Base-by-base conservation (phyloP, 2,329 filamentous ascomycete species). In the Trichoderma sp. region DNA sequence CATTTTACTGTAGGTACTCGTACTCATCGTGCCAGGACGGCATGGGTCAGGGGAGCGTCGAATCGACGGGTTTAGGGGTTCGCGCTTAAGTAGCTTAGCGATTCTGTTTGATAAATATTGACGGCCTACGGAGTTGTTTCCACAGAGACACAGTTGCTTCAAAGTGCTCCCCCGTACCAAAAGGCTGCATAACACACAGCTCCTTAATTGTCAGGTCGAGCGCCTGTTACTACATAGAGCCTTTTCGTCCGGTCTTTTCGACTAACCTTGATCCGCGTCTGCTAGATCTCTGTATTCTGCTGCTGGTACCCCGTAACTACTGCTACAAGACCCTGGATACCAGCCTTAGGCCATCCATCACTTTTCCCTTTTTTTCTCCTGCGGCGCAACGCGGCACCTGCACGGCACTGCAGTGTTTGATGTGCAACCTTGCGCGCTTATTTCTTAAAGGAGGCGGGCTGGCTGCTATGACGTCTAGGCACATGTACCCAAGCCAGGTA, bases 401-500 rank as follows among this genome's bases (percentile, higher is more conserved):
- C 59, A 63, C 68, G 68, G 56, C 59, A 71, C 68, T 71, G 68
- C 59, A 71, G 56, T 63, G 68, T 27, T 71, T 38, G 59, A 71
- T 53, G 68, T 60, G 56, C 59, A 71, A 71, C 68, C 56, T 50
- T 71, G 38, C 68, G 67, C 67, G 67, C 67, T 71, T 71, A 62
- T 50, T 71, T 45, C 56, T 41, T 50, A 63, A 71, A 63, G 38
- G 68, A 50, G 59, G 38, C 14, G 56, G 21, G 16, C 33, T 63
- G 8, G 7, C 27, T 50, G 68, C 67, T 71, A 71, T 71, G 68
- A 71, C 68, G 68, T 71, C 68, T 63, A 63, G 29, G 27, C 18
- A 35, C 60, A 63, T 63, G 29, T 5, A 33, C n/a, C n/a, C 29
- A 63, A n/a, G 29, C 18, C 21, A 56, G 50, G 56, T 60, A 29